Conservation (phyloP, 345 rosid genomes). For the Erucastrum elatum region DNA sequence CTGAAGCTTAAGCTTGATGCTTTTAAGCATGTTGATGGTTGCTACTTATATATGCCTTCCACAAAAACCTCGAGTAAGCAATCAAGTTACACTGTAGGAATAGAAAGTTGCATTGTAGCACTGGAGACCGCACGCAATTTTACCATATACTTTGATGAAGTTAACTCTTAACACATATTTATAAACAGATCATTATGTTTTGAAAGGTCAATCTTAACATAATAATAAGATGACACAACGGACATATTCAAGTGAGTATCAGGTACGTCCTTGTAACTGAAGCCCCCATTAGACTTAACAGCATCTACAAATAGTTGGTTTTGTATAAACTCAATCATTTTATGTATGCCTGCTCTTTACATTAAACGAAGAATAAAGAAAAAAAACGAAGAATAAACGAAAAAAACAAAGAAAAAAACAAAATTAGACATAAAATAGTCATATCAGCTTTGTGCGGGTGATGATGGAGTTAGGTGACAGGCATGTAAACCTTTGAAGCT, state of each 20-base stretch:
- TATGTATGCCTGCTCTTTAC: neutral
- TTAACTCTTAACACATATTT: neutral
- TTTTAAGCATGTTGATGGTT: neutral
- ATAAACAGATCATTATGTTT: neutral
- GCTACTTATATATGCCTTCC: neutral
- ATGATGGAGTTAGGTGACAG: conserved; percentile 33
- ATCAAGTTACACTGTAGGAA: neutral
- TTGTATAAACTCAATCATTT: neutral
- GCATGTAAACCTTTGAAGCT: conserved; percentile 21
- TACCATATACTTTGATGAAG: neutral
- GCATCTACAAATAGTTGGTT: neutral
- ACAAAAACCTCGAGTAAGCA: neutral
- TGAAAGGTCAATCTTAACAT: neutral
- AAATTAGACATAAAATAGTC: neutral
- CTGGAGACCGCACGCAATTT: neutral
- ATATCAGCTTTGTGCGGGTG: conserved; percentile 26
- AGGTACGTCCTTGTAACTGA: neutral
- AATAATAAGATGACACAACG: neutral
- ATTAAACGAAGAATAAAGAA: neutral
- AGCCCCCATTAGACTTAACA: neutral
- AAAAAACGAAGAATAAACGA: no score
- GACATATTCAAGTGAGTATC: neutral
- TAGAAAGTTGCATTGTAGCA: neutral
- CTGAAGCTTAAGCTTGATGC: neutral
- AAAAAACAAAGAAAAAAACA: neutral